A percentile compares a stretch with the other conserved stretches of the same genome.
Evolutionary conservation across 495 filamentous ascomycete species (phyloP).

Genomic region (Tuber magnatum): DNA sequence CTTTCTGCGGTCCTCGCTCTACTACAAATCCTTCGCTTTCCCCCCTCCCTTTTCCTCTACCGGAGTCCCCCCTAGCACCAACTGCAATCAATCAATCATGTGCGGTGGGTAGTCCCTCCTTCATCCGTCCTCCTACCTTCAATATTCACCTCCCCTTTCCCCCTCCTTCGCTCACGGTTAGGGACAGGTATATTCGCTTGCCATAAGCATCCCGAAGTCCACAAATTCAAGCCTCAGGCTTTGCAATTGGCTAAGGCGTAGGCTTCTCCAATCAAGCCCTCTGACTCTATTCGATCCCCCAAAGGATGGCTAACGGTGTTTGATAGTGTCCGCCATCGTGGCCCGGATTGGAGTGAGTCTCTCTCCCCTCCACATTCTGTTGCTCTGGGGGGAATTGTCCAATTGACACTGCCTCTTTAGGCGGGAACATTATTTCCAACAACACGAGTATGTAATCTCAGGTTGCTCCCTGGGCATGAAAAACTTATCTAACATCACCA

Average conservation of each 20-base stretch:
- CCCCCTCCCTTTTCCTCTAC: neutral
- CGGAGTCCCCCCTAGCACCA: neutral
- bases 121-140: conserved; percentile 10
- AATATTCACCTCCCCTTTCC: neutral
- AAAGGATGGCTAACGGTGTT: conserved; percentile 42
- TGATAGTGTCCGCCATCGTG: conserved; percentile 81
- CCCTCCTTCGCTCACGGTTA: conserved; percentile 3
- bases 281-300: neutral
- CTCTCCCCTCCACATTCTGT: conserved; percentile 8
- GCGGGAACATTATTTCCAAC: conserved; percentile 80
- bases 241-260: conserved; percentile 94
- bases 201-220: conserved; percentile 93
- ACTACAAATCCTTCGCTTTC: neutral
- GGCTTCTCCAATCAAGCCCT: conserved; percentile 39
- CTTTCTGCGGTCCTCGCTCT: neutral
- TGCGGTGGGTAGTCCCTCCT: conserved; percentile 32
- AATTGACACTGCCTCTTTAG: conserved; percentile 44
- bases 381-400: neutral
- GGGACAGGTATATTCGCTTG: conserved; percentile 84
- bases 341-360: conserved; percentile 94
- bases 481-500: conserved; percentile 46
- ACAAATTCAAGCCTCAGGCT: conserved; percentile 93
- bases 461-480: neutral
- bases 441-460: conserved; percentile 65
- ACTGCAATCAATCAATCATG: conserved; percentile 26